Conservation (phyloP, 2,329 filamentous ascomycete genomes). For the Talaromyces pinophilus region DNA sequence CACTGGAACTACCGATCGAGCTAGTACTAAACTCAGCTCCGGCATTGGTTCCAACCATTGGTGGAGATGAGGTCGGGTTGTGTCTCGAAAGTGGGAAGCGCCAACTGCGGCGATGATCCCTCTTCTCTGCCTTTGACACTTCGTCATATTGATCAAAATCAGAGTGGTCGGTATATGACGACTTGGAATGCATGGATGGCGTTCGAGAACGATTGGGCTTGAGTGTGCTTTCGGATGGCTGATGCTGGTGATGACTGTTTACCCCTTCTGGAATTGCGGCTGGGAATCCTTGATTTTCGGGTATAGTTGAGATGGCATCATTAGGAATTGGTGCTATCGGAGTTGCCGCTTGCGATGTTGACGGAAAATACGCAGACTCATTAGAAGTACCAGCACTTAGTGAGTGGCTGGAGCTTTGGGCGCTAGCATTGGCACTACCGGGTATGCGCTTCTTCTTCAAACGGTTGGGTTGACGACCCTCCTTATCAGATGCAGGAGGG, state of each 20-base stretch:
- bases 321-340: constrained; percentile 32
- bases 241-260: constrained; percentile 36
- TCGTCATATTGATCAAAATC: constrained; percentile 76
- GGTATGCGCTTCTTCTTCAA: constrained; percentile 82
- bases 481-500: constrained; percentile 62
- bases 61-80: constrained; percentile 26
- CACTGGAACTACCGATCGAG: constrained; percentile 64
- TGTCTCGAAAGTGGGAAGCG: constrained; percentile 61
- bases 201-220: constrained; percentile 72
- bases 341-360: constrained; percentile 29
- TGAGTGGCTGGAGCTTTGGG: constrained; percentile 85
- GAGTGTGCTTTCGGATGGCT: constrained; percentile 54
- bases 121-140: constrained; percentile 55
- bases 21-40: constrained; percentile 67
- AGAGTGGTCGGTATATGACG: constrained; percentile 74
- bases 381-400: constrained; percentile 49
- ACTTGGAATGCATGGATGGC: constrained; percentile 71
- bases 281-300: constrained; percentile 1
- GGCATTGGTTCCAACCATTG: constrained; percentile 60
- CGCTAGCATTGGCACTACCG: constrained; percentile 77
- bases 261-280: constrained; percentile 24
- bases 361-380: constrained; percentile 47
- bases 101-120: constrained; percentile 71
- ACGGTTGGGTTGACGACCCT: constrained; percentile 77
- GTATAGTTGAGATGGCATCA: constrained; percentile 19